Base-by-base conservation (phyloP, 1,284 basidiomycete species). In the Ustanciosporium gigantosporum region DNA sequence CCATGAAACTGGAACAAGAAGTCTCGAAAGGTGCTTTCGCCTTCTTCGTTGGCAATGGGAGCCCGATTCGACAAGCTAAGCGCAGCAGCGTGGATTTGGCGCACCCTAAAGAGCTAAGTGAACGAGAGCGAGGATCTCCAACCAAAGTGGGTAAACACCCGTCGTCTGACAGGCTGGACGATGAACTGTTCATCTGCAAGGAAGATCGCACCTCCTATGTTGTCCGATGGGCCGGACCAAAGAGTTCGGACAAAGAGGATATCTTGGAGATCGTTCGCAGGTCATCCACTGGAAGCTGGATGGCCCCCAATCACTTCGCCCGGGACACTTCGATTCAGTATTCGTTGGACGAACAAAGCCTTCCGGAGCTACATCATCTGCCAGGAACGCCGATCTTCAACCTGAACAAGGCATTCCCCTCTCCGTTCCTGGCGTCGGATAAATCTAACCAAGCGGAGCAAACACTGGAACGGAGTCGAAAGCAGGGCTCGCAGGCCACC, bases 11-110 rank as follows among this genome's bases (percentile, higher is more conserved):
- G 2, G 59, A 62, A 25, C 27, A 46, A 24, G 59, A 62, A 32
- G 59, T 62, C 2, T 36, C 52, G 3, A 42, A 36, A 14, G 52
- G 59, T n/a, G 55, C 52, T 16, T 62, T 62, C 41, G 59, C 59
- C 19, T 46, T 41, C 4, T 62, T 62, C 19, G 59, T 62, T 2
- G 59, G 59, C 41, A 62, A 62, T n/a, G 47, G 52, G 24, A 57
- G 59, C 29, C 59, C 59, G 7, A 21, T 41, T 31, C 27, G 59
- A 16, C 59, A 51, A 19, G 34, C 44, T 22, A 53, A 52, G 11
- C n/a, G 41, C 25, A 23, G 39, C 2, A 51, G 37, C 23, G 39
- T 37, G 13, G 51, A 51, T 35, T 16, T 37, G 36, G 8, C 11
- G 11, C 9, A 29, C 11, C n/a, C 27, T n/a, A 29, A 29, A 29